Evolutionary conservation across 2,329 filamentous ascomycete genomes (phyloP).

Genomic region (Periconia sp.): DNA sequence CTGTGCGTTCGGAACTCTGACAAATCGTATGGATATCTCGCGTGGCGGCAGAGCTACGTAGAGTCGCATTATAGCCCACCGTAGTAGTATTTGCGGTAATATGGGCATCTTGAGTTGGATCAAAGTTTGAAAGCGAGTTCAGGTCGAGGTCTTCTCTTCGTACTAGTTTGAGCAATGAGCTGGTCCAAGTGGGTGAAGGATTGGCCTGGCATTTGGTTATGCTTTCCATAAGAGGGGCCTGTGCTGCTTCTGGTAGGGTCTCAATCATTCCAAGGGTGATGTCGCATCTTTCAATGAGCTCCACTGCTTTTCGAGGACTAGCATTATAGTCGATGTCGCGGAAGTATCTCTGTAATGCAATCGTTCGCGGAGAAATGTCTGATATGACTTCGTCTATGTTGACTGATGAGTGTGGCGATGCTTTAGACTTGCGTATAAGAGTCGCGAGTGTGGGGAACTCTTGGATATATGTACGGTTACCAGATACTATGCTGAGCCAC

Average conservation of each 20-base stretch:
- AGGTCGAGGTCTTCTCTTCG: constrained; percentile 79
- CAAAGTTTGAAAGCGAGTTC: constrained; percentile 21
- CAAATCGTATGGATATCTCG: constrained; percentile 82
- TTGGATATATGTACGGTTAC: constrained; percentile 33
- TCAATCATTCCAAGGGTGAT: constrained; percentile 74
- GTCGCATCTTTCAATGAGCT: constrained; percentile 73
- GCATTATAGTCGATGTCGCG: constrained; percentile 48
- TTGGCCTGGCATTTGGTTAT: constrained; percentile 84
- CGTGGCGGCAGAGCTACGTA: constrained; percentile 18
- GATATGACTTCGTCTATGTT: constrained; percentile 44
- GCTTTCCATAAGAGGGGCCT: constrained; percentile 79
- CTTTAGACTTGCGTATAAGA: constrained; percentile 44
- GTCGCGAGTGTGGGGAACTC: constrained; percentile 48
- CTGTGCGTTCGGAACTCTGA: constrained; percentile 66
- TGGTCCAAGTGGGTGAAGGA: constrained; percentile 78
- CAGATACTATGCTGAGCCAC: constrained; percentile 49
- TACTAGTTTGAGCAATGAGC: constrained; percentile 74
- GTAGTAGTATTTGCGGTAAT: constrained; percentile 17
- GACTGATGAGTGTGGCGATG: constrained; percentile 44
- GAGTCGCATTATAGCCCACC: constrained; percentile 17
- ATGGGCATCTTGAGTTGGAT: constrained; percentile 32
- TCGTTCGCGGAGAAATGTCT: constrained; percentile 58
- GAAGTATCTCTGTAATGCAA: constrained; percentile 74
- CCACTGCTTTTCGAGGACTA: constrained; percentile 67
- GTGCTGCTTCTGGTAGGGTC: constrained; percentile 83